Percentiles rank a stretch among this genome's conserved stretches.
These are phyloP conservation scores for Colletotrichum spaethianum DNA, from an alignment of 2,329 filamentous ascomycete species.

Conservation along the genomic window DNA sequence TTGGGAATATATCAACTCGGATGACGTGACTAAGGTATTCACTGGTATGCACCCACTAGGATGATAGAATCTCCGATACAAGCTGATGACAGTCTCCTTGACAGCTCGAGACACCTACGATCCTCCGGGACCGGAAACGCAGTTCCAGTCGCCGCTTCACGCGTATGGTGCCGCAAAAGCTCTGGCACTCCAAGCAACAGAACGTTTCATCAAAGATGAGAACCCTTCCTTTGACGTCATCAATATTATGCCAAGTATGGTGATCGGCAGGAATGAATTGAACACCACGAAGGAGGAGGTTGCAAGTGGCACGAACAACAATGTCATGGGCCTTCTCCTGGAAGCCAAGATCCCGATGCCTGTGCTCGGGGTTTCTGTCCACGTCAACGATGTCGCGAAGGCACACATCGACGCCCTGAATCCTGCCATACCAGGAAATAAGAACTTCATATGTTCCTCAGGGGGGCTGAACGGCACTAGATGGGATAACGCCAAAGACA, in stretches of 20 bases:
- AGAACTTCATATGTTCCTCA: conserved; percentile 47
- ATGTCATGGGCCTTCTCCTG: conserved; percentile 42
- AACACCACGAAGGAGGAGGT: conserved; percentile 46
- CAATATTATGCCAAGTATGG: conserved; percentile 52
- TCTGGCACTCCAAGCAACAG: conserved; percentile 49
- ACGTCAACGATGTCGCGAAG: conserved; percentile 54
- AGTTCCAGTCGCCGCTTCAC: conserved; percentile 40
- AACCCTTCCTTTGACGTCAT: conserved; percentile 53
- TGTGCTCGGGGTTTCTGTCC: conserved; percentile 49
- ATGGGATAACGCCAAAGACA: background rate
- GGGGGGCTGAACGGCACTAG: background rate
- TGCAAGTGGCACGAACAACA: conserved; percentile 50
- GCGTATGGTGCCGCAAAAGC: conserved; percentile 54
- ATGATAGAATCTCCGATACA: background rate
- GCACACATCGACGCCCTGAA: conserved; percentile 54
- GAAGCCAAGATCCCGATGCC: conserved; percentile 44
- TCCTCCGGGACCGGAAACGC: background rate
- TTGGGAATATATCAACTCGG: background rate
- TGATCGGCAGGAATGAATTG: conserved; percentile 53
- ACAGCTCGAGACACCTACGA: background rate
- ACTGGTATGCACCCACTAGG: background rate
- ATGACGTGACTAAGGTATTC: background rate
- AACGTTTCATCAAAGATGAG: conserved; percentile 49
- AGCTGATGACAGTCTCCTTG: background rate
- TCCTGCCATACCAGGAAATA: conserved; percentile 47